Evolutionary conservation across 768 basidiomycete species (phyloP).

Genomic region (Hypholoma fasciculare): DNA sequence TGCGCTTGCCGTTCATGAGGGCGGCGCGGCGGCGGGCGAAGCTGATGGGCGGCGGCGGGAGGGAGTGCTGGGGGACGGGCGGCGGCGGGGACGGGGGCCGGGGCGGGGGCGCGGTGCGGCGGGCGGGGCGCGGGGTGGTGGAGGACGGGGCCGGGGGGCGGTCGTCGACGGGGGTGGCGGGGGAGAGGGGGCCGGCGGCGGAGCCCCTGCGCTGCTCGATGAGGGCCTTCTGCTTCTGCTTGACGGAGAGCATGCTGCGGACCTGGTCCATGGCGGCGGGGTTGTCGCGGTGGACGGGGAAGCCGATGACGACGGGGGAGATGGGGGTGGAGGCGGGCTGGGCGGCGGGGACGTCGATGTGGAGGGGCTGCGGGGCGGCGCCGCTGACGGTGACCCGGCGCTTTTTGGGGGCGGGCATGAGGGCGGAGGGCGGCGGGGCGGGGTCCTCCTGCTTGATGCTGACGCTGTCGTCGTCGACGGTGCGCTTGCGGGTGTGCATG

Average conservation of each 20-base stretch:
- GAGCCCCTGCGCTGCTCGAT: slow-evolving; percentile 72
- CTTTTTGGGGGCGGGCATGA: slow-evolving; percentile 54
- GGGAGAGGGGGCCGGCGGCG: slow-evolving; percentile 40
- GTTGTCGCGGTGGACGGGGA: slow-evolving; percentile 60
- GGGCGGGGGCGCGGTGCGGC: background rate
- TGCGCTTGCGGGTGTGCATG: slow-evolving; percentile 50
- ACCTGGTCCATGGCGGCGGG: slow-evolving; percentile 59
- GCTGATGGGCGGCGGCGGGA: slow-evolving; percentile 33
- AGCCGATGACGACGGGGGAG: slow-evolving; percentile 66
- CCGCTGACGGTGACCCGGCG: slow-evolving; percentile 75
- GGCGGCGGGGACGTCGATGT: slow-evolving; percentile 49
- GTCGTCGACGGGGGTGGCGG: slow-evolving; percentile 29
- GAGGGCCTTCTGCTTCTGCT: slow-evolving; percentile 71
- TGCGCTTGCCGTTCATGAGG: too few relatives aligned
- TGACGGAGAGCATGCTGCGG: slow-evolving; percentile 59
- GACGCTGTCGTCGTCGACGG: slow-evolving; percentile 35
- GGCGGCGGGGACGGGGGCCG: slow-evolving; percentile 29
- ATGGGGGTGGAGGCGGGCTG: slow-evolving; percentile 55
- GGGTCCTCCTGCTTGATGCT: slow-evolving; percentile 32
- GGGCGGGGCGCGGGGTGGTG: slow-evolving; percentile 8
- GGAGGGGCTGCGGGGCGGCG: slow-evolving; percentile 47
- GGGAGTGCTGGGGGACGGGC: slow-evolving; percentile 39
- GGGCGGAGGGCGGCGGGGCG: slow-evolving; percentile 40
- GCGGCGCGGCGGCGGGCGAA: slow-evolving; percentile 23
- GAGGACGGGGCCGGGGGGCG: too few relatives aligned